Evolutionary conservation across 2,329 filamentous ascomycete species (phyloP).

Genomic region (Triangularia verruculosa): DNA sequence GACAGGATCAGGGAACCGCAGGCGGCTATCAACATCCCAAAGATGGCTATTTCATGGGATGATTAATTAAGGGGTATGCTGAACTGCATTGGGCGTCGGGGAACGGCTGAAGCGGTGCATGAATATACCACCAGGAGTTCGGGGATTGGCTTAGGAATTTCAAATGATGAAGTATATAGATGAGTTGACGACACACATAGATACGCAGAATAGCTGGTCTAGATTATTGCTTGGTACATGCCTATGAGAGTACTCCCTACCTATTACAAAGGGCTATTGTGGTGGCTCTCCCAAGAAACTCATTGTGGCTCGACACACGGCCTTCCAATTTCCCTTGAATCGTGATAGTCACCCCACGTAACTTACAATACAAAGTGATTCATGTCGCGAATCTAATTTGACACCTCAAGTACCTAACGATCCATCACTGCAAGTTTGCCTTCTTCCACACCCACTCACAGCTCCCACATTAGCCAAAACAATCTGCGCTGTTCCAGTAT

Average conservation of each 20-base stretch:
- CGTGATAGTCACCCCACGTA: not conserved
- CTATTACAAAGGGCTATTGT: too few relatives aligned
- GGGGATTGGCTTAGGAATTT: not conserved
- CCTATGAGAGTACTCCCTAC: too few relatives aligned
- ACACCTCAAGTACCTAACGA: not conserved
- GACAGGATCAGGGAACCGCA: not conserved
- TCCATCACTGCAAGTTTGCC: not conserved
- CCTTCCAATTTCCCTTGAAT: too few relatives aligned
- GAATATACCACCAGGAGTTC: not conserved
- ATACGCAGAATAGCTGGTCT: not conserved
- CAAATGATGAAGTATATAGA: not conserved
- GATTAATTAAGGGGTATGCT: not conserved
- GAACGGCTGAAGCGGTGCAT: not conserved
- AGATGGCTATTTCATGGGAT: not conserved
- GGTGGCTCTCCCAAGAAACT: too few relatives aligned
- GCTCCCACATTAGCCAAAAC: not conserved
- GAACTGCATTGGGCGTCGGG: not conserved
- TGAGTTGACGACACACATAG: not conserved
- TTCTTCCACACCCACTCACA: not conserved
- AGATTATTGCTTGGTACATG: too few relatives aligned
- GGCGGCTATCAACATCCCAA: not conserved
- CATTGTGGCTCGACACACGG: too few relatives aligned
- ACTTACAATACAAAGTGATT: not conserved
- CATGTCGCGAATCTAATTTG: not conserved
- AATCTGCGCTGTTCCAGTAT: not conserved